Base-by-base conservation (phyloP, 495 filamentous ascomycete genomes). In the Penicillium manginii region DNA sequence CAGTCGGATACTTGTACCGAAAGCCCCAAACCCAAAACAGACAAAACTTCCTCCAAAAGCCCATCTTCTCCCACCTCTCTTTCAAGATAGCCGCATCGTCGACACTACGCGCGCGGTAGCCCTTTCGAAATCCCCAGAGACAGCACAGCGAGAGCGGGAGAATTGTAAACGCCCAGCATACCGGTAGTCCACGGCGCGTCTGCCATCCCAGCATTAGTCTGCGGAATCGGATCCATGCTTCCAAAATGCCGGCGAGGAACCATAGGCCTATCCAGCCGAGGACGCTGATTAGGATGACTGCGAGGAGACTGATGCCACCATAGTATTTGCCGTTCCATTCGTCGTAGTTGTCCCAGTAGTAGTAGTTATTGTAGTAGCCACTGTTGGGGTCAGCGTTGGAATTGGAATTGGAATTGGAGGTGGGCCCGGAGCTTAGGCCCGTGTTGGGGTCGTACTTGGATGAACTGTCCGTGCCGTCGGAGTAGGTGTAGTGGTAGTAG, bases 11-110 rank as follows among this genome's bases (percentile, higher is more conserved):
- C 35, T 70, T 62, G 59, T 73, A 78, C 2, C 77, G 62, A 68
- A 84, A 83, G 0, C 81, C 82, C 73, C 76, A 81, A 42, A 74
- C 66, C 51, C 78, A 73, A 73, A 78, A 84, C n/a, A 80, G 65
- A 50, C 66, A 65, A 19, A 81, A 66, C 52, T 75, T 74, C 2
- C 60, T 69, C 43, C 74, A 61, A 40, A 64, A 60, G 26, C 65
- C 37, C 60, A 80, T 73, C 1, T 63, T 66, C 2, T 74, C 71
- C 82, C 82, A 84, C 40, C 73, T 66, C 58, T 75, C 48, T 46
- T 66, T 52, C 21, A 84, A 63, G 4, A 70, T 60, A 21, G 57
- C 70, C 17, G 80, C 74, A 48, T 83, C 78, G 19, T 74, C 68
- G 2, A 48, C 35, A n/a, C 55, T 74, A 14, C 80, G 73, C 3